A percentile compares a stretch with the other conserved stretches of the same genome.
Conservation (phyloP, 495 filamentous ascomycete species). For the Penicillium psychrofluorescens region DNA sequence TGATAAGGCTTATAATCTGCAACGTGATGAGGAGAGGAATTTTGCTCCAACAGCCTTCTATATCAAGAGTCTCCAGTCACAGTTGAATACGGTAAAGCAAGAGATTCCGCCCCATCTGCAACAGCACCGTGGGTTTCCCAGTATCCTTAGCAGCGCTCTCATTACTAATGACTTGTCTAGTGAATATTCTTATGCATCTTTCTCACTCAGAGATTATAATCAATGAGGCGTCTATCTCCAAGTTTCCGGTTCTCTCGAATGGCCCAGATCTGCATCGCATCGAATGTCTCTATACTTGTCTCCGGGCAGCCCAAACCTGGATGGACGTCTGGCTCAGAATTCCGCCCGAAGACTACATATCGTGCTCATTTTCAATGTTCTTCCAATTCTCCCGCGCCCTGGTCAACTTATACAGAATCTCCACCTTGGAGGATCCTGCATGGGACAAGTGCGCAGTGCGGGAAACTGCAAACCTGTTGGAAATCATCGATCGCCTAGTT, state of each 20-base stretch:
- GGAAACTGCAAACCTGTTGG: constrained; percentile 20
- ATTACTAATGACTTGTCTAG: constrained; percentile 9
- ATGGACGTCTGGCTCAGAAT: constrained; percentile 25
- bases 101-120: constrained; percentile 26
- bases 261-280: constrained; percentile 21
- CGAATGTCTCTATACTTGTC: constrained; percentile 24
- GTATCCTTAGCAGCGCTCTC: not conserved
- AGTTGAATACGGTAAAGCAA: constrained; percentile 31
- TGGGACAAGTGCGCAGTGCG: constrained; percentile 29
- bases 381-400: constrained; percentile 35
- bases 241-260: constrained; percentile 5
- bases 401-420: constrained; percentile 34
- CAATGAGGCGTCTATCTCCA: constrained; percentile 30
- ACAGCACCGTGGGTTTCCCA: constrained; percentile 28
- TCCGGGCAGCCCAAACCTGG: constrained; percentile 33
- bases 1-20: constrained; percentile 21
- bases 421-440: constrained; percentile 26
- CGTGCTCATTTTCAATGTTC: constrained; percentile 28
- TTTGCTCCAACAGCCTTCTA: constrained; percentile 27
- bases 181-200: constrained; percentile 27
- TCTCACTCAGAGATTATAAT: constrained; percentile 36
- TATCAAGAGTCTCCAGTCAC: constrained; percentile 33
- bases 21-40: constrained; percentile 12
- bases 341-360: constrained; percentile 20
- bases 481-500: constrained; percentile 12